Conservation (phyloP, 352 stramenopile genomes). For the Phytophthora melonis region DNA sequence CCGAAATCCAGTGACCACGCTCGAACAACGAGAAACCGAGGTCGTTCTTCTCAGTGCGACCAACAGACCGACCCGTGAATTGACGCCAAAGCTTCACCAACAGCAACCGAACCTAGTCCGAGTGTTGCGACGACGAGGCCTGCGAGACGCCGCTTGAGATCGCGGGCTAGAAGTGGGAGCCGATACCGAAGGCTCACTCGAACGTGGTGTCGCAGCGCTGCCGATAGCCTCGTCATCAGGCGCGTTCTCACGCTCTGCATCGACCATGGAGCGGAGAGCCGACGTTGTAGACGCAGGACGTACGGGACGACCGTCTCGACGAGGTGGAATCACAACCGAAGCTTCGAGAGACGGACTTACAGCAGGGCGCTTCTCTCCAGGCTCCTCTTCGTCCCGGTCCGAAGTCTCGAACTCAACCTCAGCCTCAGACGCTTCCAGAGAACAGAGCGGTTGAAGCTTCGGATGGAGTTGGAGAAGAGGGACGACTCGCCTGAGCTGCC, state of each 20-base stretch:
- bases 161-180: no score
- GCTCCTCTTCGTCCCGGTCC: no score
- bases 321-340: background rate
- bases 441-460: no score
- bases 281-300: background rate
- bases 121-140: no score
- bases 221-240: background rate
- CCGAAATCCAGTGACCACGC: background rate
- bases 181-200: no score
- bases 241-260: background rate
- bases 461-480: no score
- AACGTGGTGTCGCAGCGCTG: no score
- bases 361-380: no score
- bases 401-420: no score
- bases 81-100: constrained; percentile 3
- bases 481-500: no score
- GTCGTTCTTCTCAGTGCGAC: background rate
- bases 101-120: background rate
- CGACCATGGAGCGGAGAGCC: background rate
- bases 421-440: no score
- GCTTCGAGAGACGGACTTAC: background rate
- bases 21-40: background rate
- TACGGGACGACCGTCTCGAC: background rate
- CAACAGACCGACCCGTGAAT: background rate
- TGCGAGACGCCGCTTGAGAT: no score